Conservation (phyloP, 1,284 basidiomycete species). For the Fomes fomentarius region DNA sequence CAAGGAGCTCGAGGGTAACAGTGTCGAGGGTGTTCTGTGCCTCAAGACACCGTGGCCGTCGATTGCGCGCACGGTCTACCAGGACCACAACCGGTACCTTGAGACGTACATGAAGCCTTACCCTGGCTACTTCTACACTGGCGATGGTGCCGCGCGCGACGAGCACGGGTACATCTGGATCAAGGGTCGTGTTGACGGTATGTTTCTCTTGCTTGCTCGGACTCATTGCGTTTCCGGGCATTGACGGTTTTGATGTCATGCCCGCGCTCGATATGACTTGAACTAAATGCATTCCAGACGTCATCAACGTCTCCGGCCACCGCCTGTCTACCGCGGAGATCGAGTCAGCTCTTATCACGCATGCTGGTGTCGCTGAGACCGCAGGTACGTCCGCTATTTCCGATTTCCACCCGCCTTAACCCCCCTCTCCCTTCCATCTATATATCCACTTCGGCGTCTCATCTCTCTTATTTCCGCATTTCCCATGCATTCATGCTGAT, state of each 20-base stretch:
- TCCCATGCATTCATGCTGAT: conserved; percentile 3
- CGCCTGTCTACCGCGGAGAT: conserved; percentile 97
- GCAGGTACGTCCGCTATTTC: conserved; percentile 53
- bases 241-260: too few species aligned
- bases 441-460: neutral
- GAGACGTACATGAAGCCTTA: conserved; percentile 97
- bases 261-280: too few species aligned
- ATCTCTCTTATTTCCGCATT: neutral
- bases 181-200: conserved; percentile 95
- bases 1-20: conserved; percentile 76
- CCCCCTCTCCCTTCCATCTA: neutral
- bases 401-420: neutral
- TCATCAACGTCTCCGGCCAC: conserved; percentile 96
- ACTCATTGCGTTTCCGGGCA: too few species aligned
- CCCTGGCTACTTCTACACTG: conserved; percentile 92
- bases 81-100: conserved; percentile 81
- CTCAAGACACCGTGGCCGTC: conserved; percentile 93
- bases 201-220: conserved; percentile 38
- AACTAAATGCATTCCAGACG: conserved; percentile 52
- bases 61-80: conserved; percentile 92
- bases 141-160: conserved; percentile 94
- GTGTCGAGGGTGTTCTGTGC: conserved; percentile 91
- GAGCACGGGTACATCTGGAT: conserved; percentile 98
- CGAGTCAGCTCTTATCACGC: conserved; percentile 93
- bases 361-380: conserved; percentile 95